Percentiles rank a stretch among this genome's conserved stretches.
phyloP scores from a whole-genome alignment of 2,329 filamentous ascomycete genomes.

The Fusarium paranaense region DNA sequence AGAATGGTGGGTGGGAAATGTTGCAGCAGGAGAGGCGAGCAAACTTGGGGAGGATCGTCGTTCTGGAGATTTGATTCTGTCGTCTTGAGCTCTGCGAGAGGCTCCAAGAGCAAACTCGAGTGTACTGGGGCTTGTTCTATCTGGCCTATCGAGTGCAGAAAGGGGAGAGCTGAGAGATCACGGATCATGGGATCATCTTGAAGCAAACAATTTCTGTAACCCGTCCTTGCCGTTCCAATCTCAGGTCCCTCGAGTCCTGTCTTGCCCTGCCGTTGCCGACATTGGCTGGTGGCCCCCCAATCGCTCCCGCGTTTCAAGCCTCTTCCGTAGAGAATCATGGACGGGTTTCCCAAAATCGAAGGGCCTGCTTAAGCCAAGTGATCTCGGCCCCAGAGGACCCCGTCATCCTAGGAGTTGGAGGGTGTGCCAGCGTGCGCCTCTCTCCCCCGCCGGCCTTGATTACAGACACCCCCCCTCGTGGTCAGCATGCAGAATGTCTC shows the following conservation, averaged over 20 bases:
- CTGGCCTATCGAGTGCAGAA: neutral
- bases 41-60: neutral
- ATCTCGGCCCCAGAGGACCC: neutral
- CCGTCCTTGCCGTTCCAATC: slow-evolving; percentile 24
- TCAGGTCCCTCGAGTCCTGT: slow-evolving; percentile 15
- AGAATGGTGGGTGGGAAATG: neutral
- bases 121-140: neutral
- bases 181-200: slow-evolving; percentile 4
- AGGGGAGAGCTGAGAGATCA: neutral
- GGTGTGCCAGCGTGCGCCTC: neutral
- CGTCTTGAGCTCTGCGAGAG: neutral
- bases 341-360: slow-evolving; percentile 12
- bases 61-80: neutral
- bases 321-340: neutral
- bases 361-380: slow-evolving; percentile 4
- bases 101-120: neutral
- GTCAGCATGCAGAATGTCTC: neutral
- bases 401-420: neutral
- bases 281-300: slow-evolving; percentile 1
- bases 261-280: slow-evolving; percentile 10
- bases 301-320: neutral
- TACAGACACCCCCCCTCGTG: neutral
- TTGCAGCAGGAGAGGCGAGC: slow-evolving; percentile 1
- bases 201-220: slow-evolving; percentile 33
- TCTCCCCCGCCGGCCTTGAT: neutral